phyloP scores from a whole-genome alignment of 305 asterid species.

The Solanum hybrid region DNA sequence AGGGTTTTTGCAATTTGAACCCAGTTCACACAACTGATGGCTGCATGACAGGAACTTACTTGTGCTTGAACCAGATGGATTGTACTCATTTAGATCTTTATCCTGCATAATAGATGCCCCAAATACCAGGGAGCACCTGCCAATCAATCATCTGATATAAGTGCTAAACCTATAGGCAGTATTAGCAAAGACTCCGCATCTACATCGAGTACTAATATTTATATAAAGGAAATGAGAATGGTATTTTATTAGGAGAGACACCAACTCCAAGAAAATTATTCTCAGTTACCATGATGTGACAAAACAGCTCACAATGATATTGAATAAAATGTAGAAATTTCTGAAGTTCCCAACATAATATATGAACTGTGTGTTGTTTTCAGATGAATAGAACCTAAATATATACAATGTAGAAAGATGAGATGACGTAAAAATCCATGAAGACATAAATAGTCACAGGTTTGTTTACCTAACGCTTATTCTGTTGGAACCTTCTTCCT shows the following conservation, averaged over 20 bases:
- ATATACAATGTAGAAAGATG: background rate
- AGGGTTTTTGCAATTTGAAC: conserved; percentile 48
- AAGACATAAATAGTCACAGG: background rate
- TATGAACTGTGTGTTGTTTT: background rate
- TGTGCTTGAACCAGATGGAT: conserved; percentile 61
- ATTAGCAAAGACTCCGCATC: conserved; percentile 6
- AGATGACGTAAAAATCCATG: background rate
- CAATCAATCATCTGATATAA: conserved; percentile 67
- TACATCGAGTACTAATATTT: background rate
- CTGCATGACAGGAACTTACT: conserved; percentile 63
- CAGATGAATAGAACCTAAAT: background rate
- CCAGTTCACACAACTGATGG: conserved; percentile 53
- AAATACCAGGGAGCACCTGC: conserved; percentile 76
- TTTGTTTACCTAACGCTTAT: background rate
- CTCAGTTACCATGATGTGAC: background rate
- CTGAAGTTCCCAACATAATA: background rate
- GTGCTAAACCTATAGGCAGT: conserved; percentile 46
- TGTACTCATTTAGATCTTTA: conserved; percentile 62
- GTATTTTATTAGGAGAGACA: background rate
- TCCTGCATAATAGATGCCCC: conserved; percentile 89
- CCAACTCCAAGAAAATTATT: background rate
- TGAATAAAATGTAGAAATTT: background rate
- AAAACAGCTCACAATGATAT: background rate
- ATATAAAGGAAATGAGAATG: background rate
- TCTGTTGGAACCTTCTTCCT: background rate